Percentiles rank a stretch among this genome's conserved stretches.
Evolutionary conservation across 1,284 basidiomycete species (phyloP).

Genomic region (Ceratobasidium sp.): DNA sequence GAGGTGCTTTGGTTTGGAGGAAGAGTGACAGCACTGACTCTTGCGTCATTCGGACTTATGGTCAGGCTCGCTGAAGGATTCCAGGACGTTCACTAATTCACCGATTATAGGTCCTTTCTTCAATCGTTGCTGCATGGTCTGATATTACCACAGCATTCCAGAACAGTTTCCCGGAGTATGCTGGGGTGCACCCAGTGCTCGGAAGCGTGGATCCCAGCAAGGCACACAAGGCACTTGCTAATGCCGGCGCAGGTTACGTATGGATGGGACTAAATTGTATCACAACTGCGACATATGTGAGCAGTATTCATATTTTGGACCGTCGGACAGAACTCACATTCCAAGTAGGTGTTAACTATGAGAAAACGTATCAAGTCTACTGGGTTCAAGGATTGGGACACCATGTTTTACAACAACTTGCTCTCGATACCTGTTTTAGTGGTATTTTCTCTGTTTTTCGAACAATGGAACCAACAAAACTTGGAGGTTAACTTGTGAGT

Average conservation of each 20-base stretch:
- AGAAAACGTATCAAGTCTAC: constrained; percentile 96
- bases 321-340: background rate
- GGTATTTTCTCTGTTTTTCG: constrained; percentile 82
- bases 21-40: constrained; percentile 83
- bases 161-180: constrained; percentile 21
- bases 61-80: constrained; percentile 52
- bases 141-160: constrained; percentile 62
- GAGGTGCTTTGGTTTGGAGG: constrained; percentile 98
- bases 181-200: constrained; percentile 21
- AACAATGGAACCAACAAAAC: constrained; percentile 89
- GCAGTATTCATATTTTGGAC: constrained; percentile 47
- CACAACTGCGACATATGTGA: constrained; percentile 89
- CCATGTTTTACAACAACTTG: constrained; percentile 99
- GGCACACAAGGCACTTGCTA: constrained; percentile 55
- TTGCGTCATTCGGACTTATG: constrained; percentile 93
- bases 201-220: constrained; percentile 41
- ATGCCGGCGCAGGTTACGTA: constrained; percentile 85
- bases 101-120: constrained; percentile 78
- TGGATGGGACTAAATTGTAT: constrained; percentile 98
- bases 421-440: constrained; percentile 91
- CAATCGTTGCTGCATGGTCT: constrained; percentile 93
- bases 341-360: constrained; percentile 86
- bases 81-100: constrained; percentile 18
- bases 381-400: constrained; percentile 99
- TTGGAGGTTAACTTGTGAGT: constrained; percentile 87